Percentiles rank a stretch among this genome's conserved stretches.
Evolutionary conservation across 2,329 filamentous ascomycete genomes (phyloP).

Genomic region (Colletotrichum orbiculare): DNA sequence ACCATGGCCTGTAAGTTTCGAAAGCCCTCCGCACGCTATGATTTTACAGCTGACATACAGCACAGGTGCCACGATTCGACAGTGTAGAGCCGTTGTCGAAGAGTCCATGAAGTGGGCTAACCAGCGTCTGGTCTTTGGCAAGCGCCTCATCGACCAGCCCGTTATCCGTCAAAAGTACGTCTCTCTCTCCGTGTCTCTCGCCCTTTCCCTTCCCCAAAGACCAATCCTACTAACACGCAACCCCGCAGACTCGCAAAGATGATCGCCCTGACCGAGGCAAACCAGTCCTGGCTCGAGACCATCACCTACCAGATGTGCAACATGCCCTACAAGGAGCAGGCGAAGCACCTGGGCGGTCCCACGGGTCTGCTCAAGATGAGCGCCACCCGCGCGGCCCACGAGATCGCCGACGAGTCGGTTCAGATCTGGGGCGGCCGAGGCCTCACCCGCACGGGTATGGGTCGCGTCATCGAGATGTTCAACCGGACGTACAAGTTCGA

Average conservation of each 20-base stretch:
- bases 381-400: constrained; percentile 80
- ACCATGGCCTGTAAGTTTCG: constrained; percentile 72
- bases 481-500: constrained; percentile 87
- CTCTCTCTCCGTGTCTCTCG: background rate
- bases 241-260: constrained; percentile 77
- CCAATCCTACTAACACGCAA: constrained; percentile 10
- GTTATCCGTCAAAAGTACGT: constrained; percentile 82
- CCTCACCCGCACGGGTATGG: constrained; percentile 86
- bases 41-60: constrained; percentile 24
- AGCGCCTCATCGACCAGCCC: constrained; percentile 84
- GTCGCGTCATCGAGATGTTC: constrained; percentile 84
- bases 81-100: constrained; percentile 77
- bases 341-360: constrained; percentile 79
- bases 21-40: no score
- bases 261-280: constrained; percentile 84
- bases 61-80: constrained; percentile 68
- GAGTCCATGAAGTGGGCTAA: constrained; percentile 91
- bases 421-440: constrained; percentile 89
- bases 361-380: constrained; percentile 87
- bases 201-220: constrained; percentile 6
- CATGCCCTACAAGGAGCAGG: constrained; percentile 83
- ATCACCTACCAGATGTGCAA: constrained; percentile 90
- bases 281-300: constrained; percentile 86
- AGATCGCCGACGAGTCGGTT: constrained; percentile 84
- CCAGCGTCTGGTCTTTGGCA: constrained; percentile 86